Base-by-base conservation (phyloP, 129 eudicot species). In the Centaurea solstitialis region DNA sequence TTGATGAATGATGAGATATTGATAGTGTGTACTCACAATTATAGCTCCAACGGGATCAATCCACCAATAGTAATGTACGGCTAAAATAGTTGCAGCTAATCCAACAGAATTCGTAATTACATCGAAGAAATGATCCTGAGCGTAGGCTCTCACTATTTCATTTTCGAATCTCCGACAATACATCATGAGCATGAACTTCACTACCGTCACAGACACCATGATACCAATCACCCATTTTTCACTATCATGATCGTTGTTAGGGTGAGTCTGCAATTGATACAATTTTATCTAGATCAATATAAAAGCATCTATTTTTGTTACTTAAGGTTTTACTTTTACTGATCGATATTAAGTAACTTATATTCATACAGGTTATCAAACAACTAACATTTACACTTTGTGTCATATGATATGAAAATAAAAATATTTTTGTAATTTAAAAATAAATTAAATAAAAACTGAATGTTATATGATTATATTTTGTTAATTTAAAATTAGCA, bases 21-120 rank as follows among this genome's bases (percentile, higher is more conserved):
- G 65, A n/a, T 57, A 3, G 9, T n/a, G 9, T 22, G 35, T 74
- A 75, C 97, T 91, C 76, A 93, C 98, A 17, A 94, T 61, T 59
- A 94, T 92, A 61, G 98, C 98, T 22, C 98, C 98, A 10, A 87
- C 70, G 18, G 98, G 97, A 87, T 94, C 98, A 30, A 94, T 94
- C 98, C 98, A 94, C 98, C 98, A 92, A 79, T 65, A 33, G 88
- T 37, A 94, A 6, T 76, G 87, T 67, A 94, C 50, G 23, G 98
- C 98, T 40, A 94, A 84, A 57, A 92, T 87, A 20, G 97, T 94
- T 74, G 98, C 84, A 45, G 76, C 90, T 76, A 94, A 82, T 7
- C 99, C 99, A 50, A 94, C 76, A 6, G 97, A 92, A 87, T 94
- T 94, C 45, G 99, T 94, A 70, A 94, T 75, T 57, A 94, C 99